Evolutionary conservation across 345 rosid genomes (phyloP).

Genomic region (Salix brachista): DNA sequence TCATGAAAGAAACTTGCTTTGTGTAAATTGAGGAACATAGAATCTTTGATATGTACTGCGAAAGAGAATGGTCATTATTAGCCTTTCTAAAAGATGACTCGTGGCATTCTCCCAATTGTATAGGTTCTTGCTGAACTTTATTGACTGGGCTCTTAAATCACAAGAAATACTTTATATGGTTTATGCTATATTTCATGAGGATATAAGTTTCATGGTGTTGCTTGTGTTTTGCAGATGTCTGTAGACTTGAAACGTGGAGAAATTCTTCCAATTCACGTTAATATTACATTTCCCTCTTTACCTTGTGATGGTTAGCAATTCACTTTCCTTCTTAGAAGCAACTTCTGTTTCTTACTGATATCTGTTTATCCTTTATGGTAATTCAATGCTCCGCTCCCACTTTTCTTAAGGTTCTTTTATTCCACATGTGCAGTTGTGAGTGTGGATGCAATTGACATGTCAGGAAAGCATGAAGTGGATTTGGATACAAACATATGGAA

Average conservation of each 20-base stretch:
- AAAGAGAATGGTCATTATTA: not conserved
- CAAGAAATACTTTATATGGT: not conserved
- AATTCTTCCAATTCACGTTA: slow-evolving; percentile 85
- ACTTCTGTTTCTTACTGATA: not conserved
- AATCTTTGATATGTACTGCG: not conserved
- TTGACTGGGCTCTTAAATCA: not conserved
- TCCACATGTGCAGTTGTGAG: slow-evolving; percentile 58
- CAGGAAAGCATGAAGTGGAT: slow-evolving; percentile 99
- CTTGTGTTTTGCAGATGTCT: slow-evolving; percentile 61
- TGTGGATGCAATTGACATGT: slow-evolving; percentile 98
- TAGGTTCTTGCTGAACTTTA: not conserved
- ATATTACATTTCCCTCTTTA: slow-evolving; percentile 82
- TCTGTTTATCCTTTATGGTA: not conserved
- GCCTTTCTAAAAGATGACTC: not conserved
- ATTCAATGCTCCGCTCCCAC: not conserved
- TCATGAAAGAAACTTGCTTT: not conserved
- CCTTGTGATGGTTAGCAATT: slow-evolving; percentile 77
- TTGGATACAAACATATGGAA: slow-evolving; percentile 98
- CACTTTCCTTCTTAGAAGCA: slow-evolving; percentile 4
- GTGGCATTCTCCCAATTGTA: not conserved
- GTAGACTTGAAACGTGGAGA: slow-evolving; percentile 97
- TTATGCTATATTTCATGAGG: not conserved
- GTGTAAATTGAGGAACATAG: not conserved
- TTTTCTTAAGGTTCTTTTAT: slow-evolving; percentile 3
- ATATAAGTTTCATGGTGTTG: not conserved